These are phyloP conservation scores for Platismatia glauca DNA, from an alignment of 495 filamentous ascomycete species.

Conservation along the genomic window DNA sequence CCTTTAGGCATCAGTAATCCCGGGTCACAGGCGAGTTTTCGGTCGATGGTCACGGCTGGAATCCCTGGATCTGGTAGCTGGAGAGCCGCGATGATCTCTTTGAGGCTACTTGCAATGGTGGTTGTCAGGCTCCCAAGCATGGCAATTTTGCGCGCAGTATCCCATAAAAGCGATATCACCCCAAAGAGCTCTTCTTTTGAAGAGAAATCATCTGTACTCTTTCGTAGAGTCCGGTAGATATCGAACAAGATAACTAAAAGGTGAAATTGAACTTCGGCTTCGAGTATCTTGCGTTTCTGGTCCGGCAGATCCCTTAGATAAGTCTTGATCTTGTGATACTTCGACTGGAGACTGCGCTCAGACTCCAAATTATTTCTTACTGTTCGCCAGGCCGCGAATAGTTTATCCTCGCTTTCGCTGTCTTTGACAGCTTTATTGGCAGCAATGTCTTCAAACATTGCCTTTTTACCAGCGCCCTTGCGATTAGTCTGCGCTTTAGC, in stretches of 20 bases:
- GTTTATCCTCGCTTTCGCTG: slow-evolving; percentile 24
- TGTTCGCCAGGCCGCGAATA: slow-evolving; percentile 29
- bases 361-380: slow-evolving; percentile 26
- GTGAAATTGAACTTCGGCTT: slow-evolving; percentile 33
- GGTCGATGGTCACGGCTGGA: slow-evolving; percentile 18
- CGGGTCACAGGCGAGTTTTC: slow-evolving; percentile 33
- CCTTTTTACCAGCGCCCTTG: slow-evolving; percentile 26
- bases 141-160: slow-evolving; percentile 14
- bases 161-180: slow-evolving; percentile 22
- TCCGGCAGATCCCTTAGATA: slow-evolving; percentile 29
- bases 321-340: slow-evolving; percentile 26
- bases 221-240: slow-evolving; percentile 24
- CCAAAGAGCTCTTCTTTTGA: slow-evolving; percentile 15
- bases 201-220: slow-evolving; percentile 18
- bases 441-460: slow-evolving; percentile 12
- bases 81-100: slow-evolving; percentile 26
- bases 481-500: slow-evolving; percentile 17
- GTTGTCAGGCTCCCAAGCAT: slow-evolving; percentile 26
- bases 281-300: slow-evolving; percentile 23
- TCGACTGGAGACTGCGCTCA: slow-evolving; percentile 24
- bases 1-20: slow-evolving; percentile 20
- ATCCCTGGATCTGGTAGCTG: slow-evolving; percentile 27
- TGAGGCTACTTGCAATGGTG: slow-evolving; percentile 23
- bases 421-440: slow-evolving; percentile 35
- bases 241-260: slow-evolving; percentile 31